Evolutionary conservation across 148 eudicot species (phyloP), one percentile per base, ranked within the genome.

Genomic region (Cornus suecica): DNA sequence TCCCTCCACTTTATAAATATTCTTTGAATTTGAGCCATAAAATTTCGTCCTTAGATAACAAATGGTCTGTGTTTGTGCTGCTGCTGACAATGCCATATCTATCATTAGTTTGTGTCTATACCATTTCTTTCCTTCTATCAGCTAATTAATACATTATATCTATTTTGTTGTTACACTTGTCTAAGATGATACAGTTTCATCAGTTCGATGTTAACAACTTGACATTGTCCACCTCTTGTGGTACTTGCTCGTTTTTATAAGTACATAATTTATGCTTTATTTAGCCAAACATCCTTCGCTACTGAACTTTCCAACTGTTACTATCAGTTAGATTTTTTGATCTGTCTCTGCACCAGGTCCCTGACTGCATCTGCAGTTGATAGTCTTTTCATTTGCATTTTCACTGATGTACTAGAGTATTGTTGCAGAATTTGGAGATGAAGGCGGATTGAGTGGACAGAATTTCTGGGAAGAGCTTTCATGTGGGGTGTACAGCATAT

Each of bases 401-500:
- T 51, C 29, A 34, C 20, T 64, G 65, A 81, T 45, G 23, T 54
- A 31, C 62, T 76, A 71, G 30, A 20, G 72, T 81, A 30, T 58
- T 28, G 60, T 65, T 68, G 63, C 81, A 91, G 93, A 85, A 75
- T 24, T 80, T 80, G 85, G 80, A 84, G 83, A 78, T 76, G 89
- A 84, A 79, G 32, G 72, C 29, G 76, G 83, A 82, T 83, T 63
- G 69, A 75, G 74, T 78, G 84, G 78, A 74, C 34, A 67, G 68
- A 81, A 80, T 80, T 90, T 83, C 80, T 96, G 99, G 98, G 97
- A 93, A 83, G 99, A 96, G 90, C 95, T 96, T 66, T 88, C 90
- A 13, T 96, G 99, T 85, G 99, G 97, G 67, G 81, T 96, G 31
- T 93, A 93, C 77, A 93, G 98, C 73, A 24, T 93, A 26, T 75